A percentile compares a stretch with the other conserved stretches of the same genome.
Conservation (phyloP, 2,329 filamentous ascomycete genomes). For the Cordyceps fumosorosea region DNA sequence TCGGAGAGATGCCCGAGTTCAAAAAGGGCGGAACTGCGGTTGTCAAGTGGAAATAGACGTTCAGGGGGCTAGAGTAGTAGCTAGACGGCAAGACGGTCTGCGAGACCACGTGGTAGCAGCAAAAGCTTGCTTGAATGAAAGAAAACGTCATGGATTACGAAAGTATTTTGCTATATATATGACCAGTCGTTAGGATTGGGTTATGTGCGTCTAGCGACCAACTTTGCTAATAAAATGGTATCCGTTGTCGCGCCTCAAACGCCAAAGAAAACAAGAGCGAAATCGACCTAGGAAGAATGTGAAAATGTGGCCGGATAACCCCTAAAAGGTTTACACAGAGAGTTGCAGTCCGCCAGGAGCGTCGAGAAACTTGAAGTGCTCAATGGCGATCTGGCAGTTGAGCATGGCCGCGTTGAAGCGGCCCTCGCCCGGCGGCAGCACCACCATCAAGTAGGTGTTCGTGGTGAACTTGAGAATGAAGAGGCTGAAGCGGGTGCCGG, state of each 20-base stretch:
- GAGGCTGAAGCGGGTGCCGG: constrained; percentile 73
- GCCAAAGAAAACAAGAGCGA: background rate
- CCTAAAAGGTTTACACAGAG: background rate
- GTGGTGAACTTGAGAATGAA: constrained; percentile 95
- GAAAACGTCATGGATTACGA: background rate
- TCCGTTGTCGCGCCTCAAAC: constrained; percentile 2
- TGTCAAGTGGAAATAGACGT: constrained; percentile 48
- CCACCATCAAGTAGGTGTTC: constrained; percentile 92
- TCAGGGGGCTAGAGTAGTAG: background rate
- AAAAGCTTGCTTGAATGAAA: background rate
- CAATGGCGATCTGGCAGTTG: constrained; percentile 80
- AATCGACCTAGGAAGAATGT: background rate
- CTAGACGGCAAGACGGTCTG: background rate
- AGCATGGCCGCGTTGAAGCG: constrained; percentile 85
- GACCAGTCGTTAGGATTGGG: background rate
- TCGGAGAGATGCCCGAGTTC: constrained; percentile 58
- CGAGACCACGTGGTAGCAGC: background rate
- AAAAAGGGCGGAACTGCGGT: constrained; percentile 60
- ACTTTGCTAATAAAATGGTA: constrained; percentile 10
- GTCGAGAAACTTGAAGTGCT: constrained; percentile 68
- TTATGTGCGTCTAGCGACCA: background rate
- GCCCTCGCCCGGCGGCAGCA: constrained; percentile 84
- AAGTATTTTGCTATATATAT: background rate
- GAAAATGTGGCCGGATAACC: background rate
- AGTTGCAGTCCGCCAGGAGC: constrained; percentile 29